Base-by-base conservation (phyloP, 257 asterid genomes). In the Rehmannia glutinosa region DNA sequence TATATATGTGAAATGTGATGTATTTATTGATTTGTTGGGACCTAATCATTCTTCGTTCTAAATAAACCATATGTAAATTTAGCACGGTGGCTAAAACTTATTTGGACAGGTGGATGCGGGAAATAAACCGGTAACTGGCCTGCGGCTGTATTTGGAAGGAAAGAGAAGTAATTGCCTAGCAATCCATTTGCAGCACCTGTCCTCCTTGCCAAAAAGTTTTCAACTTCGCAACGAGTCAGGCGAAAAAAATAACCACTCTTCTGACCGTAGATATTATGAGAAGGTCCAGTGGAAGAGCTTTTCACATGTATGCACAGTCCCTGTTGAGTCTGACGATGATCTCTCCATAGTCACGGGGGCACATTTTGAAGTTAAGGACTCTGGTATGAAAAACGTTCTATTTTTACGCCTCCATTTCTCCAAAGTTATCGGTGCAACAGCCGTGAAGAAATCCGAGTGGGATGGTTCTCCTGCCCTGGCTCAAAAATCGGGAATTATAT, bases 151-250 rank as follows among this genome's bases (percentile, higher is more conserved):
- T 64, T 62, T 88, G 75, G 96, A 86, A 86, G 96, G 96, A 55
- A 89, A 82, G 64, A 76, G 83, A 75, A 83, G 92, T 8, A 84
- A 89, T 35, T 79, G 90, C 70, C 69, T 89, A 30, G 96, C 90
- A 60, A 81, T 89, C 81, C 96, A 89, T 63, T 50, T 86, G 73
- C 95, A 89, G 79, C 95, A 89, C 76, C 91, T 89, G 21, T 89
- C 95, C 51, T 82, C 90, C 64, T 69, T 80, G 32, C 96, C 96
- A 4, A 71, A 80, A 81, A 83, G 84, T 83, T 83, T 87, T 75
- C 89, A 81, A 57, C 85, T 83, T 42, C 88, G 45, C 10, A 69
- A 62, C 6, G 82, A 72, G 42, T 66, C 74, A 7, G 53, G 53
- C 16, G 61, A 64, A 33, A 73, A 51, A 60, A 60, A 59, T 3